These are phyloP conservation scores for Coemansia sp. DNA, from an alignment of 192 early-diverging fungal genomes.

Conservation along the genomic window DNA sequence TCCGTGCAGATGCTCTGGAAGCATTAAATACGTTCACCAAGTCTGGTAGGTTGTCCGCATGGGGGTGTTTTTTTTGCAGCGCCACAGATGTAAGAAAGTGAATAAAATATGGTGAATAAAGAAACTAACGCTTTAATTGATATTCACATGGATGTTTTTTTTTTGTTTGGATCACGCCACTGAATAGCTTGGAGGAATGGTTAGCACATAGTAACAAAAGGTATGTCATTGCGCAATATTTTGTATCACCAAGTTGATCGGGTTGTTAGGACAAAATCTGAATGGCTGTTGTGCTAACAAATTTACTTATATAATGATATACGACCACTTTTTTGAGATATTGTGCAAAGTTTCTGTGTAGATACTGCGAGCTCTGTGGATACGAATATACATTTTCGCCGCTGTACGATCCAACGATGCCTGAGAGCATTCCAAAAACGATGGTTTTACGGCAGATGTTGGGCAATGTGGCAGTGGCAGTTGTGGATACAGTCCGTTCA, in stretches of 20 bases:
- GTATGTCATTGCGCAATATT: background rate
- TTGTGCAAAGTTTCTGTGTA: background rate
- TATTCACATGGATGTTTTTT: conserved; percentile 10
- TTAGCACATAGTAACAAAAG: conserved; percentile 72
- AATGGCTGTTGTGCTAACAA: background rate
- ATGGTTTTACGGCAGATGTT: conserved; percentile 61
- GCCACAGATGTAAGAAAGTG: background rate
- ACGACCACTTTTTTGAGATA: background rate
- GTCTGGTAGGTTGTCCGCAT: conserved; percentile 47
- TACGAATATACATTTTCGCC: conserved; percentile 82
- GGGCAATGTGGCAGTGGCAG: conserved; percentile 42
- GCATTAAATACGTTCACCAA: conserved; percentile 94
- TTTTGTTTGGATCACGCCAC: conserved; percentile 17
- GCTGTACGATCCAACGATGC: conserved; percentile 72
- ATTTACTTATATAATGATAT: conserved; percentile 9
- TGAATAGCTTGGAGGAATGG: conserved; percentile 70
- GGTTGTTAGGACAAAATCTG: background rate
- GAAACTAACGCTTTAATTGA: background rate
- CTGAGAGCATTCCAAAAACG: conserved; percentile 61
- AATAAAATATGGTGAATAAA: background rate
- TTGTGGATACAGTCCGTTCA: conserved; percentile 56
- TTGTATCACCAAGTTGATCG: background rate
- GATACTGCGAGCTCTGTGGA: conserved; percentile 85
- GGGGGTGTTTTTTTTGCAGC: background rate
- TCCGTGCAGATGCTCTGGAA: conserved; percentile 95